These are phyloP conservation scores for Nicotiana tabacum DNA, from an alignment of 257 asterid species.

Conservation along the genomic window DNA sequence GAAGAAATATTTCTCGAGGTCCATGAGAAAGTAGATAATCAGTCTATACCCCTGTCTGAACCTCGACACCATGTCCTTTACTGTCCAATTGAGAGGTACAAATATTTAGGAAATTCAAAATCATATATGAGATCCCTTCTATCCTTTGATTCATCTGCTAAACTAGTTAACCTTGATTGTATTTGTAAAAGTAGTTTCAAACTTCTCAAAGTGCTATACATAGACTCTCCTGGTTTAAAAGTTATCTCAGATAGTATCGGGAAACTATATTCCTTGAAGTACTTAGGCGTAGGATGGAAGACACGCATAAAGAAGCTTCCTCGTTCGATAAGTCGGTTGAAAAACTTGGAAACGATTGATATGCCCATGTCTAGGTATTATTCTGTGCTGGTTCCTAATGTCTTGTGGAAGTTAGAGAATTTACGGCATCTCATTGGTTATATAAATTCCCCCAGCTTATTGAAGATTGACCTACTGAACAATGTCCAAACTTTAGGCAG, in stretches of 20 bases:
- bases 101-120: background rate
- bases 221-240: background rate
- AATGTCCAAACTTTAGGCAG: conserved; percentile 19
- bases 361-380: background rate
- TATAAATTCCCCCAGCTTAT: background rate
- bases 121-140: background rate
- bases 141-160: background rate
- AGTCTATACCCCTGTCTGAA: background rate
- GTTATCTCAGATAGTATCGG: background rate
- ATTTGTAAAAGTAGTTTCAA: conserved; percentile 8
- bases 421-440: conserved; percentile 10
- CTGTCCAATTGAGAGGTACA: background rate
- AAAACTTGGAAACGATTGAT: conserved; percentile 17
- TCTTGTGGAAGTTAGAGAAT: conserved; percentile 12
- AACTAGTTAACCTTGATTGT: background rate
- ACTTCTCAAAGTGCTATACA: conserved; percentile 6
- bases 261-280: conserved; percentile 12
- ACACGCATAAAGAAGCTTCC: conserved; percentile 6
- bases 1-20: conserved; percentile 22
- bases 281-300: conserved; percentile 14
- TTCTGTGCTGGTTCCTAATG: background rate
- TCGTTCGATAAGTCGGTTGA: conserved; percentile 10
- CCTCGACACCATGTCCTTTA: background rate
- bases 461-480: background rate
- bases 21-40: background rate